Evolutionary conservation across 345 rosid species (phyloP).

Genomic region (thale cress (Arabidopsis thaliana)): TAIR10.1 NC_003070.9:17956501-17957000

Average conservation of each 20-base stretch:
- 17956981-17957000: conserved; percentile 70
- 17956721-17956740: conserved; percentile 13
- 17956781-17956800: conserved; percentile 40
- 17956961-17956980: conserved; percentile 87
- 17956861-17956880: conserved; percentile 73
- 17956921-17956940: conserved; percentile 67
- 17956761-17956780: conserved; percentile 31
- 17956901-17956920: conserved; percentile 59
- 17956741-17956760: neutral
- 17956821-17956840: conserved; percentile 57
- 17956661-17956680: conserved; percentile 15
- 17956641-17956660: conserved; percentile 17
- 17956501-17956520: neutral
- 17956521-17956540: neutral
- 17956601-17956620: conserved; percentile 40
- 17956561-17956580: conserved; percentile 42
- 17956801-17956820: conserved; percentile 53
- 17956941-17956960: conserved; percentile 67
- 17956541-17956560: neutral
- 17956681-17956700: conserved; percentile 5
- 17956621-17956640: conserved; percentile 45
- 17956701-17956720: neutral
- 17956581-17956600: conserved; percentile 91
- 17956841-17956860: conserved; percentile 75
- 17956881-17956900: conserved; percentile 60